Evolutionary conservation across 768 basidiomycete species (phyloP).

Genomic region (Chalciporus piperatus): DNA sequence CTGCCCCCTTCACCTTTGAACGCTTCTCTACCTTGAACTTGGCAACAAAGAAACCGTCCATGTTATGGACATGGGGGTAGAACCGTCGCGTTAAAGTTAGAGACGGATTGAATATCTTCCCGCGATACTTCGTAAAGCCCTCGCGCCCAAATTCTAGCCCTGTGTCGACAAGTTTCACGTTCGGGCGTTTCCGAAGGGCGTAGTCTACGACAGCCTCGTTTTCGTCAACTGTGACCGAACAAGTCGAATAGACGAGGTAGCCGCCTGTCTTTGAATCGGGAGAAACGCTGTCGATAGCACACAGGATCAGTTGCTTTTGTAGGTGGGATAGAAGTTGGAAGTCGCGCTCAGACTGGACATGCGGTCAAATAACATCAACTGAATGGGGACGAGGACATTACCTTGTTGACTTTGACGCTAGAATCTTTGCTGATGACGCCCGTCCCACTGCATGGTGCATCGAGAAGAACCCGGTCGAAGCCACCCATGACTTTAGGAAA

Average conservation of each 20-base stretch:
- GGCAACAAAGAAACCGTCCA: conserved; percentile 99
- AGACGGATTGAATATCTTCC: conserved; percentile 82
- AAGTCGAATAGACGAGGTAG: conserved; percentile 96
- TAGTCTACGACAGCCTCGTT: conserved; percentile 99
- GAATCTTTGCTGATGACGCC: conserved; percentile 98
- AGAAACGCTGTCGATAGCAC: conserved; percentile 94
- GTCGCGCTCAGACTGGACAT: conserved; percentile 80
- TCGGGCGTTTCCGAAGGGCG: conserved; percentile 90
- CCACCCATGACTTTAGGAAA: conserved; percentile 99
- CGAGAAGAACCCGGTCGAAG: conserved; percentile 94
- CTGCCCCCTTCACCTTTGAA: conserved; percentile 42
- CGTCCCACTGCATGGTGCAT: conserved; percentile 97
- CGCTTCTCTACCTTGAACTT: conserved; percentile 95
- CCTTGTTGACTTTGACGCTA: conserved; percentile 98
- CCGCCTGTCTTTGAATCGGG: conserved; percentile 90
- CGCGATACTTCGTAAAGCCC: conserved; percentile 87
- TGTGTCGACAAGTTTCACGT: conserved; percentile 88
- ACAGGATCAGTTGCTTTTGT: conserved; percentile 97
- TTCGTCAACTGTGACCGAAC: conserved; percentile 97
- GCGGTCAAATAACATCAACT: conserved; percentile 2
- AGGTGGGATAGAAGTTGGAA: conserved; percentile 95
- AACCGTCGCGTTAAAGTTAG: conserved; percentile 83
- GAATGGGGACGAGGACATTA: conserved; percentile 29
- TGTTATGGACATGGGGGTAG: conserved; percentile 98
- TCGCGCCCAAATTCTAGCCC: conserved; percentile 91